Evolutionary conservation across 1,139 yeast genomes (phyloP).

Genomic region (Diutina mesorugosa): DNA sequence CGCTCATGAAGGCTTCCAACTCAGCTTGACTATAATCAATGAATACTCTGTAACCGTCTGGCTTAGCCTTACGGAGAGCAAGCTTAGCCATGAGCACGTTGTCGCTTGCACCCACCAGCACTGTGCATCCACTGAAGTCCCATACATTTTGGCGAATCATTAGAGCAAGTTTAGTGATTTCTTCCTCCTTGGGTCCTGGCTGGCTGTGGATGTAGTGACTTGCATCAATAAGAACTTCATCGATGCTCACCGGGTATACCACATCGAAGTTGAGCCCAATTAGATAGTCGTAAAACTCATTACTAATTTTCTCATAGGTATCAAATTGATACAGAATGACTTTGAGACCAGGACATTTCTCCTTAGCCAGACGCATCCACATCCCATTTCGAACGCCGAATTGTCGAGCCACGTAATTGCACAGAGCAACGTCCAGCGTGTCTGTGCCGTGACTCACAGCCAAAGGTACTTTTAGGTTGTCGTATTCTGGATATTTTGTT

Average conservation of each 20-base stretch:
- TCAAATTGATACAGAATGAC: slow-evolving; percentile 64
- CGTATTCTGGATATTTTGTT: slow-evolving; percentile 38
- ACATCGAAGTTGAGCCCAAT: slow-evolving; percentile 36
- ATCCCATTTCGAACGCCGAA: slow-evolving; percentile 74
- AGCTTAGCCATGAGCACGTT: slow-evolving; percentile 72
- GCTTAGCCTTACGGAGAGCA: slow-evolving; percentile 69
- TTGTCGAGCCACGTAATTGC: slow-evolving; percentile 74
- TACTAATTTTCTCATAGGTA: slow-evolving; percentile 43
- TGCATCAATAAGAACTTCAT: slow-evolving; percentile 75
- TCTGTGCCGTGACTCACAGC: slow-evolving; percentile 77
- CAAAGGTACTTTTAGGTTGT: slow-evolving; percentile 48
- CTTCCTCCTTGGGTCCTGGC: slow-evolving; percentile 6
- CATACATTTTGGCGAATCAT: slow-evolving; percentile 34
- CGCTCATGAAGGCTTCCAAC: slow-evolving; percentile 20
- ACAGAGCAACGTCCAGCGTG: slow-evolving; percentile 75
- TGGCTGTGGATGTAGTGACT: slow-evolving; percentile 19
- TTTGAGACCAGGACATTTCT: slow-evolving; percentile 50
- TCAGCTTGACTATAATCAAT: slow-evolving; percentile 13
- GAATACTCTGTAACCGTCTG: slow-evolving; percentile 45
- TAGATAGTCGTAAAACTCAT: slow-evolving; percentile 43
- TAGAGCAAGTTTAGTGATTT: slow-evolving; percentile 16
- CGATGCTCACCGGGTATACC: slow-evolving; percentile 78
- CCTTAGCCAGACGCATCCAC: slow-evolving; percentile 67
- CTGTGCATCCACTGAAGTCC: slow-evolving; percentile 41
- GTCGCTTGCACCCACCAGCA: slow-evolving; percentile 65